Percentiles rank a stretch among this genome's conserved stretches.
Evolutionary conservation across 2,329 filamentous ascomycete genomes (phyloP).

Genomic region (Ophiostoma novo-ulmi): DNA sequence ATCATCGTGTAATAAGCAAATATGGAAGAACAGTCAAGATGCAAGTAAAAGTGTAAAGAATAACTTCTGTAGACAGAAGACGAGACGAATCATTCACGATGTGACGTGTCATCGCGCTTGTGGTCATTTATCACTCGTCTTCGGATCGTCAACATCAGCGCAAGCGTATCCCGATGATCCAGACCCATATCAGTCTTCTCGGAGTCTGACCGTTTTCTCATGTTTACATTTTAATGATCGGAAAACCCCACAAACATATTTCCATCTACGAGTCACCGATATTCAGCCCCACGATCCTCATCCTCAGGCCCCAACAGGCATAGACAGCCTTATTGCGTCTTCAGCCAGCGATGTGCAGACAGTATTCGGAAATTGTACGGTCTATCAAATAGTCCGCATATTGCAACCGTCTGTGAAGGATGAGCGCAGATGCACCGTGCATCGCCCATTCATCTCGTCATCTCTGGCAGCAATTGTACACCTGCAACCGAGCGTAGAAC

Average conservation of each 20-base stretch:
- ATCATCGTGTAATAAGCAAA: background rate
- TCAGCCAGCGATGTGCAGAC: background rate
- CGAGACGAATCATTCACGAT: background rate
- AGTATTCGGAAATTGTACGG: background rate
- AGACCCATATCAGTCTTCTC: background rate
- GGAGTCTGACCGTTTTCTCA: background rate
- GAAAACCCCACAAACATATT: background rate
- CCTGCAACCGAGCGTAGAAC: background rate
- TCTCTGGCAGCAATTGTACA: background rate
- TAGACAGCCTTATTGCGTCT: background rate
- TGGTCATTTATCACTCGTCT: background rate
- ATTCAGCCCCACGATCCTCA: background rate
- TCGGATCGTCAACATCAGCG: background rate
- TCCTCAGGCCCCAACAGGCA: background rate
- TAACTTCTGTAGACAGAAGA: background rate
- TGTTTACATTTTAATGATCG: background rate
- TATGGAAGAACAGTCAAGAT: background rate
- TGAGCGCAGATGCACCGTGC: background rate
- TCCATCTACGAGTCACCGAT: background rate
- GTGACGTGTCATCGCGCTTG: background rate
- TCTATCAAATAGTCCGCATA: background rate
- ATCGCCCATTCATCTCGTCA: conserved; percentile 2
- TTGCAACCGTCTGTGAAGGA: background rate
- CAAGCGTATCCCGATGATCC: background rate
- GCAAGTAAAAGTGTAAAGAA: background rate